Evolutionary conservation across 2,329 filamentous ascomycete genomes (phyloP).

Genomic region (Amphichorda felina): DNA sequence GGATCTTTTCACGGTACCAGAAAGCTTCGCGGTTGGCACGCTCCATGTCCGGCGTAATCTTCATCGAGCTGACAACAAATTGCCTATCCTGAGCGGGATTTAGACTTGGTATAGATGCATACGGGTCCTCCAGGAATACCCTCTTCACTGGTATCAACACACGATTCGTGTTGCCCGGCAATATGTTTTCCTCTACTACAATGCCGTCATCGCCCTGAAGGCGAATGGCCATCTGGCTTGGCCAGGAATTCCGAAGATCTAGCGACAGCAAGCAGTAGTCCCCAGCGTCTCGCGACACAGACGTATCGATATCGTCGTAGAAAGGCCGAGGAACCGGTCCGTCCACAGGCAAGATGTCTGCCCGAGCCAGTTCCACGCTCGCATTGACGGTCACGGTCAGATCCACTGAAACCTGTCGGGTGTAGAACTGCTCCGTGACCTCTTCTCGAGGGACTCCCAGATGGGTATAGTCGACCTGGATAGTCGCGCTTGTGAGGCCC

Average conservation of each 20-base stretch:
- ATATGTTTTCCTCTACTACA: conserved; percentile 40
- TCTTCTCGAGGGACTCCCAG: conserved; percentile 61
- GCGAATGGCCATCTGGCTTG: conserved; percentile 59
- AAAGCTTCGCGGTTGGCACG: conserved; percentile 70
- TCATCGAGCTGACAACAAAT: conserved; percentile 76
- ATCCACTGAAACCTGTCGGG: conserved; percentile 68
- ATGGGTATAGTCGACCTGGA: conserved; percentile 79
- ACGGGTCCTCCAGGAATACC: conserved; percentile 64
- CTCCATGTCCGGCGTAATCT: conserved; percentile 69
- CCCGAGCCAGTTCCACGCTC: conserved; percentile 68
- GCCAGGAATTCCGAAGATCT: conserved; percentile 86
- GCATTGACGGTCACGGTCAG: conserved; percentile 86
- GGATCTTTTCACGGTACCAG: conserved; percentile 78
- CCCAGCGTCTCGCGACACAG: conserved; percentile 28
- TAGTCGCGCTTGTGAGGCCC: conserved; percentile 64
- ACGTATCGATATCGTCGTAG: conserved; percentile 36
- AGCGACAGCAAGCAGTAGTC: conserved; percentile 70
- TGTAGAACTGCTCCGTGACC: conserved; percentile 65
- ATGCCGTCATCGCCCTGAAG: conserved; percentile 42
- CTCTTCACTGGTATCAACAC: conserved; percentile 66
- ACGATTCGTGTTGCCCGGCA: conserved; percentile 60
- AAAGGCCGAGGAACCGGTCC: conserved; percentile 49
- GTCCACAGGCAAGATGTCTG: conserved; percentile 67
- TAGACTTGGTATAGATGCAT: conserved; percentile 66
- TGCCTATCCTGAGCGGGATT: conserved; percentile 79